phyloP scores from a whole-genome alignment of 1,284 basidiomycete genomes.

The Naganishia sp. region DNA sequence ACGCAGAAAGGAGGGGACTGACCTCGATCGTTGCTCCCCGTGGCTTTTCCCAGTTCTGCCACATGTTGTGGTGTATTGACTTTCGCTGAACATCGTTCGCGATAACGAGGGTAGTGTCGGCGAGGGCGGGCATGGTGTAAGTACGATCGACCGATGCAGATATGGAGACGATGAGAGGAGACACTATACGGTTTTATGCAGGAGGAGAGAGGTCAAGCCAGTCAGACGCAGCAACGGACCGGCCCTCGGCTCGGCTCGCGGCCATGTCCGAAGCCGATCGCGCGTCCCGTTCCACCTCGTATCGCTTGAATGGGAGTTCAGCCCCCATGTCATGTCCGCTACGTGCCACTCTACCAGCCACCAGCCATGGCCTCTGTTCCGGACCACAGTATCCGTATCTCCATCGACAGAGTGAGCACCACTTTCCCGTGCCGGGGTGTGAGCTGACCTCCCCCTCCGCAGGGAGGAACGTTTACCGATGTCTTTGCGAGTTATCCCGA shows the following conservation, averaged over 20 bases:
- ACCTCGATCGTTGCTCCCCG: slow-evolving; percentile 2
- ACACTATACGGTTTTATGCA: too few species aligned
- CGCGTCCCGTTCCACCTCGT: background rate
- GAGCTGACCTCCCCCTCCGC: background rate
- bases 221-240: too few species aligned
- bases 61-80: slow-evolving; percentile 13
- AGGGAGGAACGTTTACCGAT: slow-evolving; percentile 53
- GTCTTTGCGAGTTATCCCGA: slow-evolving; percentile 44
- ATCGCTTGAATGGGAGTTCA: too few species aligned
- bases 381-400: slow-evolving; percentile 48
- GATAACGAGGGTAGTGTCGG: slow-evolving; percentile 25
- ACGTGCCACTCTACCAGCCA: background rate
- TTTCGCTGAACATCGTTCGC: slow-evolving; percentile 9
- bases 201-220: too few species aligned
- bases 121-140: slow-evolving; percentile 6
- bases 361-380: slow-evolving; percentile 35
- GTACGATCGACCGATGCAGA: background rate
- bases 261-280: too few species aligned
- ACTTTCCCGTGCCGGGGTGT: background rate
- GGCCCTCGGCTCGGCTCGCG: too few species aligned
- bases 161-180: background rate
- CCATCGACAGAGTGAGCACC: slow-evolving; percentile 43
- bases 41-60: slow-evolving; percentile 15
- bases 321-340: too few species aligned
- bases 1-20: background rate